phyloP scores from a whole-genome alignment of 169 alveolate species.

The Cryptosporidium andersoni region DNA sequence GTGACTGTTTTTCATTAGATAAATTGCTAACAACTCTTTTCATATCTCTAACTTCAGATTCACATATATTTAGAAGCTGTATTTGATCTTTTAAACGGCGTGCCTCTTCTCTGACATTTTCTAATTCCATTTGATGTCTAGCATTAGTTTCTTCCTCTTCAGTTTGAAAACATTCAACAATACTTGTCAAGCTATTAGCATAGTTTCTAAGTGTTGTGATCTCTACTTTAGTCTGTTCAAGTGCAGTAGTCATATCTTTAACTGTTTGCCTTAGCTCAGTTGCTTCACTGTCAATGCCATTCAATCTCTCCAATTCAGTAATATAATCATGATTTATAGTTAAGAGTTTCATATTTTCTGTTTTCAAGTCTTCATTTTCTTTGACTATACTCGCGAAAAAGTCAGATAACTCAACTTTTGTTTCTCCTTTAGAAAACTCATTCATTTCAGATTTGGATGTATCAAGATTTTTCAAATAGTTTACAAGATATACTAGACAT shows the following conservation, averaged over 20 bases:
- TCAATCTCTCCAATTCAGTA: slow-evolving; percentile 12
- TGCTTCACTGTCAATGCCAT: slow-evolving; percentile 29
- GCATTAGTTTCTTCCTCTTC: slow-evolving; percentile 59
- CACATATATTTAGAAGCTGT: slow-evolving; percentile 10
- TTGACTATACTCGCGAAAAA: slow-evolving; percentile 12
- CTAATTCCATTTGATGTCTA: slow-evolving; percentile 65
- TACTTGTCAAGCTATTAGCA: slow-evolving; percentile 49
- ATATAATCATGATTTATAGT: too few relatives aligned
- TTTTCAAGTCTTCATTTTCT: not conserved
- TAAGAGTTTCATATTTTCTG: not conserved
- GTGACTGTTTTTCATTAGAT: not conserved
- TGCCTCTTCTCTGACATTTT: slow-evolving; percentile 43
- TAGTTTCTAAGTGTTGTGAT: slow-evolving; percentile 27
- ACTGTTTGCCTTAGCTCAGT: slow-evolving; percentile 3
- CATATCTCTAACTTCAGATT: slow-evolving; percentile 23
- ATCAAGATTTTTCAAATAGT: slow-evolving; percentile 16
- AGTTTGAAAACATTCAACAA: slow-evolving; percentile 60
- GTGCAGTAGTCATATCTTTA: slow-evolving; percentile 32
- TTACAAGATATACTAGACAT: slow-evolving; percentile 16
- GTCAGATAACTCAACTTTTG: not conserved
- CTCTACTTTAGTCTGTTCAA: slow-evolving; percentile 13
- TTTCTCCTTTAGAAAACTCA: not conserved
- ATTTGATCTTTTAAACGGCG: slow-evolving; percentile 1
- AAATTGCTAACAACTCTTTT: not conserved
- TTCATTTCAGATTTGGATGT: slow-evolving; percentile 6